Percentiles rank a stretch among this genome's conserved stretches.
phyloP scores from a whole-genome alignment of 805 yeast species.

The Wickerhamiella slavikovae region DNA sequence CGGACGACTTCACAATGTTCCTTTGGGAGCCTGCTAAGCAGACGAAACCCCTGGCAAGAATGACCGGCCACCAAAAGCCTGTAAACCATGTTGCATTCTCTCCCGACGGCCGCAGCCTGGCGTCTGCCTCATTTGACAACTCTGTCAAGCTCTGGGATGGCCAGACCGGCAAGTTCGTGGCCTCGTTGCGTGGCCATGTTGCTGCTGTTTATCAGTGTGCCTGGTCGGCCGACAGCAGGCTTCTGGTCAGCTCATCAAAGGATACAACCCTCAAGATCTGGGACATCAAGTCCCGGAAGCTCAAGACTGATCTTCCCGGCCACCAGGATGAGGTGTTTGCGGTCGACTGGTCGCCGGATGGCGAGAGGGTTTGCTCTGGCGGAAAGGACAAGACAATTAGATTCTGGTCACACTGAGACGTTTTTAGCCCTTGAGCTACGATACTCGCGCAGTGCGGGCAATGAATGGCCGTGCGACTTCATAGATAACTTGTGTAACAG shows the following conservation, averaged over 20 bases:
- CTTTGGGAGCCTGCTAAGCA: slow-evolving; percentile 80
- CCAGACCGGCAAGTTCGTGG: slow-evolving; percentile 65
- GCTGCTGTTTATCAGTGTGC: slow-evolving; percentile 96
- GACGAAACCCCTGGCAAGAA: slow-evolving; percentile 68
- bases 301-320: slow-evolving; percentile 83
- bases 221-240: slow-evolving; percentile 89
- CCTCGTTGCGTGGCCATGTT: slow-evolving; percentile 90
- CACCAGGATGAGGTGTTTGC: slow-evolving; percentile 91
- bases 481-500: slow-evolving; percentile 72
- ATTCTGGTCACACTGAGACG: slow-evolving; percentile 47
- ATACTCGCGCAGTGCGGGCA: background rate
- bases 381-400: slow-evolving; percentile 92
- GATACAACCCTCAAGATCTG: slow-evolving; percentile 93
- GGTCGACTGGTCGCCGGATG: slow-evolving; percentile 96
- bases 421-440: background rate
- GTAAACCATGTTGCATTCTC: slow-evolving; percentile 92
- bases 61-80: slow-evolving; percentile 95
- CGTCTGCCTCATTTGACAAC: slow-evolving; percentile 88
- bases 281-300: slow-evolving; percentile 75
- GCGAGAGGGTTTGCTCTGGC: slow-evolving; percentile 85
- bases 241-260: slow-evolving; percentile 82
- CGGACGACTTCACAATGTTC: slow-evolving; percentile 96
- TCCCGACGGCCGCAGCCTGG: slow-evolving; percentile 82
- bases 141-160: slow-evolving; percentile 96
- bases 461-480: slow-evolving; percentile 23